Percentiles rank a stretch among this genome's conserved stretches.
Conservation (phyloP, 2,329 filamentous ascomycete genomes). For the Colletotrichum tofieldiae region DNA sequence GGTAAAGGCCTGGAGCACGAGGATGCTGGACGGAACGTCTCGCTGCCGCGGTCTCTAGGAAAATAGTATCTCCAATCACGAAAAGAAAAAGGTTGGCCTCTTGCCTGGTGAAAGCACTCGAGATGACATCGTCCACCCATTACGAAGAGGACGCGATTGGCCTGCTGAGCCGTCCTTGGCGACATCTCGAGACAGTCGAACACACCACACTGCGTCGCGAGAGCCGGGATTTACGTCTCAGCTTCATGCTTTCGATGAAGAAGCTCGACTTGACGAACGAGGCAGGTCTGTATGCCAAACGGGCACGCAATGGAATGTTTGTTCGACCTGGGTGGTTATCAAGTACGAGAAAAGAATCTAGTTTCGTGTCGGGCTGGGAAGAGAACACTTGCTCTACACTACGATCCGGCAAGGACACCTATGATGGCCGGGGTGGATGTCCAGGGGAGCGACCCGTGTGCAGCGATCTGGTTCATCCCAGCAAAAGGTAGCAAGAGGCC, state of each 20-base stretch:
- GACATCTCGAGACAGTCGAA: conserved; percentile 3
- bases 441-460: background rate
- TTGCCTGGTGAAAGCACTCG: background rate
- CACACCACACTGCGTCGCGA: conserved; percentile 1
- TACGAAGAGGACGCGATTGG: background rate
- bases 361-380: background rate
- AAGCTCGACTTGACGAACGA: background rate
- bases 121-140: background rate
- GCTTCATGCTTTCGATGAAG: background rate
- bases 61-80: background rate
- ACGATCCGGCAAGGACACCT: no score
- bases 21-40: background rate
- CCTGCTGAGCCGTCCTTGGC: conserved; percentile 9
- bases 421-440: background rate
- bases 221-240: conserved; percentile 19
- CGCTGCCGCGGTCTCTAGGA: no score
- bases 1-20: background rate
- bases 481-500: background rate
- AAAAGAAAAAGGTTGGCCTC: background rate
- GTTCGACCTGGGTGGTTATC: background rate
- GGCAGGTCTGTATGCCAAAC: background rate
- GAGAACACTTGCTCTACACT: background rate
- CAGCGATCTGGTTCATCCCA: background rate
- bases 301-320: no score
- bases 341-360: background rate